Conservation (phyloP, 441 rosid species). For the Populus hybrid region DNA sequence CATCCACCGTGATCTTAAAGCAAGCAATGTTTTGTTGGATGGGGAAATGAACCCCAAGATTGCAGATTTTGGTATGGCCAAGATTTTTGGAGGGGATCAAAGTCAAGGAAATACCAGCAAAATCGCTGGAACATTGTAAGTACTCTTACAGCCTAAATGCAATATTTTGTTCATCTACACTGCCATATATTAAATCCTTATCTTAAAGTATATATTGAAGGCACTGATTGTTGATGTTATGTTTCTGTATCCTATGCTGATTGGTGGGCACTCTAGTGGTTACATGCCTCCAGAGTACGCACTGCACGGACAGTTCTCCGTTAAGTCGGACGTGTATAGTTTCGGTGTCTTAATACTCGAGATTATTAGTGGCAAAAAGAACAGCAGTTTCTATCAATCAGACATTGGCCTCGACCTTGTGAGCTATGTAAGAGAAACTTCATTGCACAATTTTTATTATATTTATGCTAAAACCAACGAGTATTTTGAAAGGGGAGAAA, state of each 20-base stretch:
- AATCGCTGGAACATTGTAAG: slow-evolving; percentile 25
- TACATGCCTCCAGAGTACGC: slow-evolving; percentile 27
- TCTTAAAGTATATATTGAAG: too few relatives aligned
- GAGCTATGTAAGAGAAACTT: slow-evolving; percentile 15
- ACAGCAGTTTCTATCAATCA: background rate
- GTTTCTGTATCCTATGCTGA: too few relatives aligned
- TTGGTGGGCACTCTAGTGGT: background rate
- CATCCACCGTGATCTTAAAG: background rate
- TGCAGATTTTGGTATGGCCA: background rate
- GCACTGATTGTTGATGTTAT: background rate
- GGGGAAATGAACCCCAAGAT: background rate
- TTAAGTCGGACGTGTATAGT: slow-evolving; percentile 23
- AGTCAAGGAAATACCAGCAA: background rate
- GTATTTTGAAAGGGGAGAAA: too few relatives aligned
- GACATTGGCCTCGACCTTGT: slow-evolving; percentile 6
- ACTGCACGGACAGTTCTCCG: background rate
- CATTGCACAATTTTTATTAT: background rate
- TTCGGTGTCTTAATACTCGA: slow-evolving; percentile 26
- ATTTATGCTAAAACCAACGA: background rate
- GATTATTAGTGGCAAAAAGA: slow-evolving; percentile 19
- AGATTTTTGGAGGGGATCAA: background rate
- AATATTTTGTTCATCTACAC: too few relatives aligned
- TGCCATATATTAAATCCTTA: too few relatives aligned
- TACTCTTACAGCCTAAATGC: background rate
- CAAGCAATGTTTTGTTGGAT: background rate